Percentiles rank a stretch among this genome's conserved stretches.
Evolutionary conservation across 352 stramenopile species (phyloP).

Genomic region (Globisporangium ultimum): DNA sequence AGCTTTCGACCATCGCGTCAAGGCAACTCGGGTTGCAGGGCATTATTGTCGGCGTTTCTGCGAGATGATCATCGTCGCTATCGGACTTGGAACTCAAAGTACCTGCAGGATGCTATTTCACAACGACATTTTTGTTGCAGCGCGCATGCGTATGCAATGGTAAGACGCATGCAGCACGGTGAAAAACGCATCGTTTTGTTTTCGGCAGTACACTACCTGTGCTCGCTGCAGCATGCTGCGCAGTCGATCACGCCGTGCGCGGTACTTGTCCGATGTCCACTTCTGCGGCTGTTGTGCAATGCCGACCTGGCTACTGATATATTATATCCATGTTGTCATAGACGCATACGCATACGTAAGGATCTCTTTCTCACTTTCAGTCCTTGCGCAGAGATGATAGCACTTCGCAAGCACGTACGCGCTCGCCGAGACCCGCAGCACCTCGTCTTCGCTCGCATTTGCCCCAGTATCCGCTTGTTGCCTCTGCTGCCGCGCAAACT

Average conservation of each 20-base stretch:
- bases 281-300: neutral
- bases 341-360: neutral
- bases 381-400: too few relatives aligned
- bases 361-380: too few relatives aligned
- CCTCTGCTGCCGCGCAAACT: constrained; percentile 33
- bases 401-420: neutral
- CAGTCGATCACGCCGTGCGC: constrained; percentile 30
- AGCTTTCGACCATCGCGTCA: constrained; percentile 33
- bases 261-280: constrained; percentile 22
- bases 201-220: neutral
- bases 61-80: neutral
- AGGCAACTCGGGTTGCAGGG: constrained; percentile 28
- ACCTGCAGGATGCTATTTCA: neutral
- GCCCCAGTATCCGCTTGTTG: constrained; percentile 2
- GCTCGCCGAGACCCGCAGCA: too few relatives aligned
- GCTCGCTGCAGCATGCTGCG: constrained; percentile 14
- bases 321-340: neutral
- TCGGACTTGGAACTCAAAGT: neutral
- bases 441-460: neutral
- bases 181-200: too few relatives aligned
- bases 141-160: too few relatives aligned
- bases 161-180: neutral
- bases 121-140: neutral
- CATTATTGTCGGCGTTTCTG: neutral
- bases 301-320: neutral